Conservation (phyloP, 2,329 filamentous ascomycete genomes). For the Pseudogymnoascus sp. region DNA sequence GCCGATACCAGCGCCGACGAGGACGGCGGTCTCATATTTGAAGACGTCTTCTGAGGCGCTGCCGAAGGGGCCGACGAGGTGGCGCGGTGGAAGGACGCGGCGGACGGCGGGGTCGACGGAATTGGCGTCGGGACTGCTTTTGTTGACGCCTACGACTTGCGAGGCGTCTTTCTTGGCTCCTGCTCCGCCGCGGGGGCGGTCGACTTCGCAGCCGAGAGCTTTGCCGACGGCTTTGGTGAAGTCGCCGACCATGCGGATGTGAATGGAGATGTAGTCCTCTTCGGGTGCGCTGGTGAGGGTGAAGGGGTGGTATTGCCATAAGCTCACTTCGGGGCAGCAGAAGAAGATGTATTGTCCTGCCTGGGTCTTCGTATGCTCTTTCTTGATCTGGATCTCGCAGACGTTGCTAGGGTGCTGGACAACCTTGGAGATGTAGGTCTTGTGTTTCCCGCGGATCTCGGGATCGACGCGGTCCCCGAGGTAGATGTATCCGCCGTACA, state of each 20-base stretch:
- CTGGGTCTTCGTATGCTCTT: slow-evolving; percentile 73
- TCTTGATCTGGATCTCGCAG: slow-evolving; percentile 88
- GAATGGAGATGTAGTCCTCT: slow-evolving; percentile 84
- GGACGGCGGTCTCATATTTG: slow-evolving; percentile 74
- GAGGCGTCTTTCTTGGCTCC: slow-evolving; percentile 45
- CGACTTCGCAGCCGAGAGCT: slow-evolving; percentile 70
- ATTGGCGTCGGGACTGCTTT: slow-evolving; percentile 39
- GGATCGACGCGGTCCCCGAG: slow-evolving; percentile 72
- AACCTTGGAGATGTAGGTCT: slow-evolving; percentile 82
- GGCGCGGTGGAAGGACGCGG: slow-evolving; percentile 67
- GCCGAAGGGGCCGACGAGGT: slow-evolving; percentile 79
- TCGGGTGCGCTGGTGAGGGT: slow-evolving; percentile 81
- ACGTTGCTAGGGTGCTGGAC: slow-evolving; percentile 86
- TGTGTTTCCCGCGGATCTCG: slow-evolving; percentile 73
- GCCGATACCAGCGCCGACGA: slow-evolving; percentile 78
- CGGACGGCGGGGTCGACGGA: slow-evolving; percentile 65
- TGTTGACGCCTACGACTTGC: slow-evolving; percentile 63
- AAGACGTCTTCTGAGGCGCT: slow-evolving; percentile 84
- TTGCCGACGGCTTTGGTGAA: slow-evolving; percentile 67
- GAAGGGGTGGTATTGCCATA: slow-evolving; percentile 87
- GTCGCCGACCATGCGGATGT: slow-evolving; percentile 76
- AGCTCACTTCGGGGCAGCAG: slow-evolving; percentile 76
- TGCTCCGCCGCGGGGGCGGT: slow-evolving; percentile 42
- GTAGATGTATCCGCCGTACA: slow-evolving; percentile 76
- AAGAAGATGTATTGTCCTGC: slow-evolving; percentile 86